A percentile compares a stretch with the other conserved stretches of the same genome.
phyloP scores from a whole-genome alignment of 768 basidiomycete species.

The Lactarius psammicola region DNA sequence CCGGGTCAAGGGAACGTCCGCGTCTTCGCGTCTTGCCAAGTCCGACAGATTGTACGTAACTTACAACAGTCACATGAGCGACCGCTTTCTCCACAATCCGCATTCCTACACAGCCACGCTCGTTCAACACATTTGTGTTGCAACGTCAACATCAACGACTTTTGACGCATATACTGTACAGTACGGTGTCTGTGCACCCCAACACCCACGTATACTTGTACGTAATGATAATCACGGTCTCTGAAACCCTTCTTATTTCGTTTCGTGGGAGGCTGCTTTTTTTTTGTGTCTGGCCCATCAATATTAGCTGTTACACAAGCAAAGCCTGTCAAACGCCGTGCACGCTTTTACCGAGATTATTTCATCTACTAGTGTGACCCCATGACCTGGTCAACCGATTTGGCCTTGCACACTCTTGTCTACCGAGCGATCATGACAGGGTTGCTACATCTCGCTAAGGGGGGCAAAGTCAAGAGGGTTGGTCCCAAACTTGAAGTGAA shows the following conservation, averaged over 20 bases:
- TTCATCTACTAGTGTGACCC: background rate
- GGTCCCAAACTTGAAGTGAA: background rate
- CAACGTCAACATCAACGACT: background rate
- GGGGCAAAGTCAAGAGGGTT: background rate
- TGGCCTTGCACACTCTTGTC: background rate
- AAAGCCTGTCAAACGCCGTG: background rate
- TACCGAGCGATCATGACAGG: background rate
- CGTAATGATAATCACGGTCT: background rate
- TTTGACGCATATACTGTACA: background rate
- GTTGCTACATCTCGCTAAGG: background rate
- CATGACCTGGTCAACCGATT: background rate
- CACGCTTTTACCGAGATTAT: background rate
- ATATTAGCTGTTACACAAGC: background rate
- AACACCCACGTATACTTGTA: background rate
- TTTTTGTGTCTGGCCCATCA: background rate
- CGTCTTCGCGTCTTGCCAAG: background rate
- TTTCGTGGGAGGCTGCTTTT: background rate
- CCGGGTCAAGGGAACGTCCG: background rate
- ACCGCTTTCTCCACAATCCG: no score
- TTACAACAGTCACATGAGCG: background rate
- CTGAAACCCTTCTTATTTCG: background rate
- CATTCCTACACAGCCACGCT: background rate
- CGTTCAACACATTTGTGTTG: background rate
- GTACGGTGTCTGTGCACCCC: no score
- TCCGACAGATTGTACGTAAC: background rate